Percentiles rank a stretch among this genome's conserved stretches.
These are phyloP conservation scores for Penicillium sp. DNA, from an alignment of 2,329 filamentous ascomycete species.

Conservation along the genomic window DNA sequence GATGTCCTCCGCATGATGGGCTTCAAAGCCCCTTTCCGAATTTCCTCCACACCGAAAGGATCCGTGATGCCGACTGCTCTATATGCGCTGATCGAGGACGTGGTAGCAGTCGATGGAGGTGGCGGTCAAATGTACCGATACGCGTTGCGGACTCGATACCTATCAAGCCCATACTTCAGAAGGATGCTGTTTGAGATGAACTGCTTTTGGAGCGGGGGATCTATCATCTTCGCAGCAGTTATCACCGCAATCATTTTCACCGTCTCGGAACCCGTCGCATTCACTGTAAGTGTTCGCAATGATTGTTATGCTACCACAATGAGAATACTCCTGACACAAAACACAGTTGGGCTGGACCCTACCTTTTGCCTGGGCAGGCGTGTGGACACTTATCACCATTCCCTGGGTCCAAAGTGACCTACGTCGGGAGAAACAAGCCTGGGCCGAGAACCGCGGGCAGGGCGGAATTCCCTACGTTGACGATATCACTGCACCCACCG, in stretches of 20 bases:
- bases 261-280: conserved; percentile 51
- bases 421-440: conserved; percentile 47
- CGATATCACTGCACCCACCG: conserved; percentile 39
- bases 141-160: conserved; percentile 55
- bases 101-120: conserved; percentile 66
- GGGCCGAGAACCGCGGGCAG: conserved; percentile 38
- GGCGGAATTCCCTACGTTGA: conserved; percentile 42
- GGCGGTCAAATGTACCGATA: conserved; percentile 58
- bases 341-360: conserved; percentile 45
- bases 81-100: conserved; percentile 68
- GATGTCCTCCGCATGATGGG: conserved; percentile 46
- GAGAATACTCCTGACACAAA: conserved; percentile 9
- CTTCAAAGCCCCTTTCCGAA: conserved; percentile 60
- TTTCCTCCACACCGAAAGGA: conserved; percentile 65
- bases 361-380: conserved; percentile 45
- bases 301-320: background rate
- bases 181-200: conserved; percentile 58
- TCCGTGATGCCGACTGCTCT: conserved; percentile 60
- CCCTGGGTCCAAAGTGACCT: conserved; percentile 51
- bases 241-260: conserved; percentile 55
- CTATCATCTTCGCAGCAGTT: conserved; percentile 50
- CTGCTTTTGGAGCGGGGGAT: conserved; percentile 59
- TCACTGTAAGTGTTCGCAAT: conserved; percentile 40
- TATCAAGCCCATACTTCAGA: conserved; percentile 57
- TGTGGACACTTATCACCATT: conserved; percentile 51